Evolutionary conservation across 805 yeast species (phyloP), one percentile per base, ranked within the genome.

Genomic region (Deakozyma indianensis): DNA sequence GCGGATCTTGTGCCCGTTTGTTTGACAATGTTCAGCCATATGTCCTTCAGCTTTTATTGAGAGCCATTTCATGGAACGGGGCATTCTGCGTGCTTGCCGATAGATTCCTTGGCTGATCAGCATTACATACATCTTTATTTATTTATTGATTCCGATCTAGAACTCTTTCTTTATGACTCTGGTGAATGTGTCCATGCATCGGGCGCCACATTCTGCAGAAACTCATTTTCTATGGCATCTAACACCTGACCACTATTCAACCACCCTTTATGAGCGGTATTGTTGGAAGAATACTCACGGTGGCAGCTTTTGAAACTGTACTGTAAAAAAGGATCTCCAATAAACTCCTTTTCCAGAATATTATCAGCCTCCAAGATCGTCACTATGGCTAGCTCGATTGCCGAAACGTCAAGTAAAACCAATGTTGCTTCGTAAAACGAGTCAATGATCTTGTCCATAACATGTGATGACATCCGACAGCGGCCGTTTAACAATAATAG

Each of bases 1-100:
- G 87, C 2, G 83, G 81, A 51, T 72, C 80, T 50, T 87, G 96
- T 61, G 95, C 94, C 2, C 71, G 74, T 45, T 51, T 77, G 21
- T 71, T 80, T 46, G 69, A 72, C 43, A 69, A 67, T 52, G 64
- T 80, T 16, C 65, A 67, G 52, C 85, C 83, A 0, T 51, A 48
- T 9, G 69, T 74, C 68, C 52, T 82, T 32, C 65, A 77, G 29
- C 61, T 64, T 43, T 21, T 74, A 0, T 53, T 80, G 23, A 48
- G 57, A 21, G 20, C 47, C 3, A 21, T 57, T 40, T 53, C 60
- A 5, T 57, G 62, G 57, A 55, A 60, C 5, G 66, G 66, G 5
- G 59, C 55, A 48, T 51, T 56, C 14, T 62, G 63, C 45, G 52
- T 44, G 32, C 25, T 57, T 22, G 44, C 58, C 3, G 66, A 62